Conservation (phyloP, 768 basidiomycete genomes). For the Russula sp. region DNA sequence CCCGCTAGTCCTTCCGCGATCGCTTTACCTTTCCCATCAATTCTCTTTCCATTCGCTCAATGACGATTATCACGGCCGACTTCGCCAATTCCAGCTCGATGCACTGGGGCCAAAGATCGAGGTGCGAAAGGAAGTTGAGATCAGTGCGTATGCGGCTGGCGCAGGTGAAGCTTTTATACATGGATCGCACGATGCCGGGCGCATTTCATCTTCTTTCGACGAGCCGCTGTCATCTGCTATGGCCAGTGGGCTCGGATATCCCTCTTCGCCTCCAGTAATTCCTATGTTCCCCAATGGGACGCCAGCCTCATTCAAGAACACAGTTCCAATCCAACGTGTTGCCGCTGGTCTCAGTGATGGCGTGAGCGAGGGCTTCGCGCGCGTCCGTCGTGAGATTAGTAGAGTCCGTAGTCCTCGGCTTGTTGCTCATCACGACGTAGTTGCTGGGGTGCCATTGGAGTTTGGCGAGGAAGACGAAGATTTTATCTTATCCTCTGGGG, state of each 20-base stretch:
- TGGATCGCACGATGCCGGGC: conserved; percentile 42
- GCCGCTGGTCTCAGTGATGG: conserved; percentile 46
- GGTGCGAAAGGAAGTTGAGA: conserved; percentile 66
- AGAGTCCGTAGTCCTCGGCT: conserved; percentile 44
- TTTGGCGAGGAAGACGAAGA: conserved; percentile 71
- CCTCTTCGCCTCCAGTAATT: conserved; percentile 42
- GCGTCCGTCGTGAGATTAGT: conserved; percentile 51
- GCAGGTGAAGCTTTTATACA: conserved; percentile 48
- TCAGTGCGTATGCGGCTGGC: conserved; percentile 44
- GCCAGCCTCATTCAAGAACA: conserved; percentile 35
- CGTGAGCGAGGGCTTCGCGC: conserved; percentile 55
- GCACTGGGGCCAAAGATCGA: conserved; percentile 54
- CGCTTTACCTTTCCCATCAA: conserved; percentile 81
- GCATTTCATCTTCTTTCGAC: conserved; percentile 59
- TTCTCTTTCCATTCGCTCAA: conserved; percentile 74
- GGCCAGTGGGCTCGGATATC: conserved; percentile 50
- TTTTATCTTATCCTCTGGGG: conserved; percentile 33
- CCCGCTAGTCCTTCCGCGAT: conserved; percentile 54
- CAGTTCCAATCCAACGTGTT: conserved; percentile 55
- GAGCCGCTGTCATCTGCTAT: conserved; percentile 76
- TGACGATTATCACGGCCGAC: conserved; percentile 76
- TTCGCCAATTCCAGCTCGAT: conserved; percentile 56
- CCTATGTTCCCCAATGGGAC: conserved; percentile 81
- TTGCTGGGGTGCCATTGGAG: conserved; percentile 41
- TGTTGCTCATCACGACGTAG: conserved; percentile 27